Percentiles rank a stretch among this genome's conserved stretches.
Conservation (phyloP, 306 rosid genomes). For the Pterocarpus macrocarpus region DNA sequence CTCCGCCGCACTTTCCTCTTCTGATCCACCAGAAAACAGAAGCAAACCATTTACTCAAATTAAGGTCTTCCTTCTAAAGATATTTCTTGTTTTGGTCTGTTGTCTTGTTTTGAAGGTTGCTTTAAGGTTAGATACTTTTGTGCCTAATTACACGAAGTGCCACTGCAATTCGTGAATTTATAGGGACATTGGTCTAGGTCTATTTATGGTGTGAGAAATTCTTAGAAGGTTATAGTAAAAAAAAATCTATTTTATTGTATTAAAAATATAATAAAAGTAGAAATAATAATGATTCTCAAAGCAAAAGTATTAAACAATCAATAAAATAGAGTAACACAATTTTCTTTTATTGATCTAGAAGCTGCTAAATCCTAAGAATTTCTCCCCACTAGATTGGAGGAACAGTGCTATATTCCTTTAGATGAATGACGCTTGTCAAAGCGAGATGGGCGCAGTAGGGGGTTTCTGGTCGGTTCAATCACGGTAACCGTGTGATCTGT, state of each 20-base stretch:
- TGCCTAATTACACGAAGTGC: neutral
- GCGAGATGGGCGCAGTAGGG: neutral
- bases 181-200: neutral
- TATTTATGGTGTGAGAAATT: no score
- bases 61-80: neutral
- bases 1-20: constrained; percentile 63
- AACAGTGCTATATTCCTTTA: neutral
- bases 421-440: constrained; percentile 14
- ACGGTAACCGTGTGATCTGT: neutral
- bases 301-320: no score
- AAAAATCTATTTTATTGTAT: no score
- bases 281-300: no score
- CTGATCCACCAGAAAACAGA: constrained; percentile 83
- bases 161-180: neutral
- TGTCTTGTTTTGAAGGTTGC: no score
- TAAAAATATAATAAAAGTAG: no score
- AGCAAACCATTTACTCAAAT: constrained; percentile 66
- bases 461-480: neutral
- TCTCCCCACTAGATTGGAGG: no score
- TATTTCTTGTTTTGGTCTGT: neutral
- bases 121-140: neutral
- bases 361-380: no score
- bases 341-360: no score
- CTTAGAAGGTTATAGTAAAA: no score
- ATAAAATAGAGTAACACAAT: no score